Base-by-base conservation (phyloP, 2,329 filamentous ascomycete genomes). In the Beauveria sp. region DNA sequence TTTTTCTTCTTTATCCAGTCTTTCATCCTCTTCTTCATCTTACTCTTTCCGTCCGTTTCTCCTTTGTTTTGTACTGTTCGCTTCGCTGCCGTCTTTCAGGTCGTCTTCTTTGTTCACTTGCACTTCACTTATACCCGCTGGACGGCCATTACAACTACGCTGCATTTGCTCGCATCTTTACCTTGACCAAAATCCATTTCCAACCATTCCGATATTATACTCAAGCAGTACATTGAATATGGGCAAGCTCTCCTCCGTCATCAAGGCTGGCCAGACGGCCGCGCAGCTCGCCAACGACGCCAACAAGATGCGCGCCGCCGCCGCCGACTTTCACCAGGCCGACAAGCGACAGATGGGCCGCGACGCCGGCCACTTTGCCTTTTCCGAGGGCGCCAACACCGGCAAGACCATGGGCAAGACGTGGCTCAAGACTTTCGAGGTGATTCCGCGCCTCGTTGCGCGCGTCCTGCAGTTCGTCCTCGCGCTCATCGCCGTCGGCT, bases 401-500 rank as follows among this genome's bases (percentile, higher is more conserved):
- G 76, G 76, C 68, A 79, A 78, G 67, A 72, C 72, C 14, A 71
- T 74, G 68, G 75, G 74, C 60, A 76, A 77, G 64, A 74, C 77
- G 20, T 77, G 76, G 68, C 69, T 80, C 65, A 77, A 77, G 68
- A 71, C 76, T 1, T 79, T 78, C 62, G 78, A 79, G 66, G 74
- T 72, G 47, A 65, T 83, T 58, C 73, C 78, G 38, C 83, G 83
- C 65, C 72, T 79, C 51, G 65, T 81, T 62, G 76, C 87, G 18
- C 87, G 89, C 64, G 79, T 86, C 68, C 72, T 89, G 38, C 89
- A 93, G 70, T 83, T 92, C 69, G 75, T 90, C 68, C 80, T 90
- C 67, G 89, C 83, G 51, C 74, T 92, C 62, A 81, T 87, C 47
- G 84, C 89, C 58, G 80, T 85, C 60, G 89, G 86, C 26, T 81